Conservation (phyloP, 1,284 basidiomycete genomes). For the Ustanciosporium gigantosporum region DNA sequence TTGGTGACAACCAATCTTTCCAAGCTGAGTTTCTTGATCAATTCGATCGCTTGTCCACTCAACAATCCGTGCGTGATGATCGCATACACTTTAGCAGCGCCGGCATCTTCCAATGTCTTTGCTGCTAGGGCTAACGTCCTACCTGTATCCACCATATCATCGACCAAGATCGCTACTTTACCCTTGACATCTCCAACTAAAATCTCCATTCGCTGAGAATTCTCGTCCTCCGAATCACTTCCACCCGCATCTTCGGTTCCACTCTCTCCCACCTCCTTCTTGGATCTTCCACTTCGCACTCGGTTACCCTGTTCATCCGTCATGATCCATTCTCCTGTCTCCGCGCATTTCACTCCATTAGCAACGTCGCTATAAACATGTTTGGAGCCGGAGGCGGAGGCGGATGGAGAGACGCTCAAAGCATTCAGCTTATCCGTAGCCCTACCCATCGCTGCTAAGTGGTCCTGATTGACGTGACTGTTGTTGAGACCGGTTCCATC, state of each 20-base stretch:
- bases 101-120: conserved; percentile 81
- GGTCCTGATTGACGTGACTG: not conserved
- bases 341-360: conserved; percentile 62
- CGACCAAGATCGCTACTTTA: conserved; percentile 86
- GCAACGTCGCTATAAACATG: conserved; percentile 47
- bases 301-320: conserved; percentile 53
- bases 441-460: conserved; percentile 7
- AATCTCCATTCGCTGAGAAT: conserved; percentile 75
- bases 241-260: conserved; percentile 15
- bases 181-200: conserved; percentile 94
- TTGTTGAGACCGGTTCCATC: conserved; percentile 30
- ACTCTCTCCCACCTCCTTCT: conserved; percentile 8
- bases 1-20: conserved; percentile 87
- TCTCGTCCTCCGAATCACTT: conserved; percentile 61
- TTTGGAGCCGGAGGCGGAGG: conserved; percentile 10
- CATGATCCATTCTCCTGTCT: conserved; percentile 59
- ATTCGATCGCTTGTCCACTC: conserved; percentile 78
- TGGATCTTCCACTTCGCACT: conserved; percentile 43
- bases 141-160: conserved; percentile 98
- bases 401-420: conserved; percentile 14
- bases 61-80: conserved; percentile 90
- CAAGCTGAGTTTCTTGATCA: conserved; percentile 77
- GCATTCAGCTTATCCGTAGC: conserved; percentile 34
- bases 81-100: conserved; percentile 84
- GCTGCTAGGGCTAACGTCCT: conserved; percentile 83